Conservation (phyloP, 225 moss, liverwort and hornwort genomes). For the Pseudoscleropodium purum region DNA sequence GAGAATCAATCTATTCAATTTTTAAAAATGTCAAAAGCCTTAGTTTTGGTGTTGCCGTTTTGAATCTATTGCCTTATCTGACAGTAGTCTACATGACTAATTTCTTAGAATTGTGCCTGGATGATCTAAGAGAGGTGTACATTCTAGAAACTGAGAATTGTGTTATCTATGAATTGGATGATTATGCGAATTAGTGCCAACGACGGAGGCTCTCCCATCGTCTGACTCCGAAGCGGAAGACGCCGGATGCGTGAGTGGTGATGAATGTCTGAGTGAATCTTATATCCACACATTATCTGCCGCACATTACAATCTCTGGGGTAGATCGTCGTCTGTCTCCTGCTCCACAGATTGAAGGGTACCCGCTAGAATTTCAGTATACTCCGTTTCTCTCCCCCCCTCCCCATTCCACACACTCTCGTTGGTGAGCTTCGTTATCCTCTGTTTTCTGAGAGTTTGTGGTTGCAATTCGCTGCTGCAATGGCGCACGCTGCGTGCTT, state of each 20-base stretch:
- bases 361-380: not conserved
- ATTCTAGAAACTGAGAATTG: not conserved
- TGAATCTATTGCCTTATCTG: not conserved
- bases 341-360: not conserved
- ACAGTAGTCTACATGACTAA: fast-evolving
- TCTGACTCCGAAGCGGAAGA: not conserved
- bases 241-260: not conserved
- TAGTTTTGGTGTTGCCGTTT: not conserved
- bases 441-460: not conserved
- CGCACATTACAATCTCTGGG: not conserved
- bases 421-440: not conserved
- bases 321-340: not conserved
- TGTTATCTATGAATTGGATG: not conserved
- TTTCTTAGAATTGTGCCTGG: fast-evolving
- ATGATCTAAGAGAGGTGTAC: fast-evolving
- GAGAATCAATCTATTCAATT: not conserved
- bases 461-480: not conserved
- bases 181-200: not conserved
- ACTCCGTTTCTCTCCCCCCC: too few species aligned
- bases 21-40: not conserved
- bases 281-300: constrained; percentile 2
- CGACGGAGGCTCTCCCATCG: too few species aligned
- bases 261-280: constrained; percentile 1
- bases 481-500: constrained; percentile 35
- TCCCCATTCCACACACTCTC: too few species aligned